Evolutionary conservation across 257 asterid species (phyloP).

Genomic region (Ilex asprella): DNA sequence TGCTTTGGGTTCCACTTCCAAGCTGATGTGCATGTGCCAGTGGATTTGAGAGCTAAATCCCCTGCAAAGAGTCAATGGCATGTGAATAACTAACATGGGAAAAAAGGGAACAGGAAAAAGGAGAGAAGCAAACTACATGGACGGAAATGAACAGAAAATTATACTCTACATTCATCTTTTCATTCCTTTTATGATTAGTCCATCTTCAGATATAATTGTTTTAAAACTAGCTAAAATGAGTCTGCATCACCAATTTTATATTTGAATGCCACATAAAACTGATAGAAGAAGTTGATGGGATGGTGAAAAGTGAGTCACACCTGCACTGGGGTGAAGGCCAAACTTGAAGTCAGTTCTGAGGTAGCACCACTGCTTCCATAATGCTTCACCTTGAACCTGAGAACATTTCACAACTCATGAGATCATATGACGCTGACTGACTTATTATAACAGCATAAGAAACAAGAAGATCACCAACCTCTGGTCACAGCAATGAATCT

Average conservation of each 20-base stretch:
- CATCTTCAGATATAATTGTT: no score
- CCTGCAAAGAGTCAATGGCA: conserved; percentile 37
- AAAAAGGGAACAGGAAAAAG: neutral
- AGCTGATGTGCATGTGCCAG: conserved; percentile 66
- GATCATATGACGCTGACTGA: neutral
- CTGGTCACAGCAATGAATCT: neutral
- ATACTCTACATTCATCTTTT: no score
- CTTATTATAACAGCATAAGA: neutral
- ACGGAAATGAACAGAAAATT: neutral
- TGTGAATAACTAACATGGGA: neutral
- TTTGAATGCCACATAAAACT: no score
- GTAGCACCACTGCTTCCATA: conserved; percentile 87
- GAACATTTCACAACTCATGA: conserved; percentile 4
- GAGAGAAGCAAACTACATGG: neutral
- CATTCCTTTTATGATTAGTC: no score
- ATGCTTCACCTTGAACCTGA: conserved; percentile 73
- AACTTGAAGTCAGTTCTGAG: conserved; percentile 90
- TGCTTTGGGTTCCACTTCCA: conserved; percentile 86
- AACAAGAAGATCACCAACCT: conserved; percentile 4
- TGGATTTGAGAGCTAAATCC: conserved; percentile 92
- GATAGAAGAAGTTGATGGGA: neutral
- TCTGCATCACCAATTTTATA: no score
- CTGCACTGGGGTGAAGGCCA: conserved; percentile 99
- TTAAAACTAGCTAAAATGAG: no score
- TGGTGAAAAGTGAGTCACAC: conserved; percentile 27